phyloP scores from a whole-genome alignment of 225 moss, liverwort and hornwort species.

The Ulota crispa region DNA sequence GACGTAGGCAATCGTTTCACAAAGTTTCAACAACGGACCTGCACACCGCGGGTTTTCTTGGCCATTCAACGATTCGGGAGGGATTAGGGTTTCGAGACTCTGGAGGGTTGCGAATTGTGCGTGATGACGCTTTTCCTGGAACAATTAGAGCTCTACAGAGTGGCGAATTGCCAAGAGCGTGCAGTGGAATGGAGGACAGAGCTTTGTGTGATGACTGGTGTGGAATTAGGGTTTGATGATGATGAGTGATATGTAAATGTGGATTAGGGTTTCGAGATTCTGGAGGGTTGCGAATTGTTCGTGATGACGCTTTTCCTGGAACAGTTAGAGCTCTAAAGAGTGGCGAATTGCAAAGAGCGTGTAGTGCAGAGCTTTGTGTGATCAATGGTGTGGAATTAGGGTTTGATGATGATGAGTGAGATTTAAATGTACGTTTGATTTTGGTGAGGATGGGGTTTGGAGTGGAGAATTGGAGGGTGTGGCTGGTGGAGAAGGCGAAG shows the following conservation, averaged over 20 bases:
- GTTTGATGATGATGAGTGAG: not conserved
- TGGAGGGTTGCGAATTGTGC: not conserved
- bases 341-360: not conserved
- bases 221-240: not conserved
- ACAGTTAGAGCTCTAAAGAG: not conserved
- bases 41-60: not conserved
- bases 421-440: not conserved
- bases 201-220: not conserved
- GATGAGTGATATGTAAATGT: no score
- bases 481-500: slow-evolving; percentile 20
- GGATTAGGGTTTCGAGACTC: slow-evolving; percentile 5
- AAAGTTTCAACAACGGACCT: not conserved
- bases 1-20: not conserved
- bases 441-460: slow-evolving; percentile 2
- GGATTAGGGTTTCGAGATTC: slow-evolving; percentile 5
- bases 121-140: not conserved
- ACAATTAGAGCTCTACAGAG: not conserved
- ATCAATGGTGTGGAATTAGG: not conserved
- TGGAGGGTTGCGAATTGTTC: not conserved
- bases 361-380: not conserved
- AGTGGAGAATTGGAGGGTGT: slow-evolving; percentile 26
- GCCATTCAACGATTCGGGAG: not conserved
- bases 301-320: not conserved
- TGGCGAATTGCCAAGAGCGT: not conserved
- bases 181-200: not conserved